A percentile compares a stretch with the other conserved stretches of the same genome.
Evolutionary conservation across 495 filamentous ascomycete genomes (phyloP).

Genomic region (Talaromyces trachyspermus): DNA sequence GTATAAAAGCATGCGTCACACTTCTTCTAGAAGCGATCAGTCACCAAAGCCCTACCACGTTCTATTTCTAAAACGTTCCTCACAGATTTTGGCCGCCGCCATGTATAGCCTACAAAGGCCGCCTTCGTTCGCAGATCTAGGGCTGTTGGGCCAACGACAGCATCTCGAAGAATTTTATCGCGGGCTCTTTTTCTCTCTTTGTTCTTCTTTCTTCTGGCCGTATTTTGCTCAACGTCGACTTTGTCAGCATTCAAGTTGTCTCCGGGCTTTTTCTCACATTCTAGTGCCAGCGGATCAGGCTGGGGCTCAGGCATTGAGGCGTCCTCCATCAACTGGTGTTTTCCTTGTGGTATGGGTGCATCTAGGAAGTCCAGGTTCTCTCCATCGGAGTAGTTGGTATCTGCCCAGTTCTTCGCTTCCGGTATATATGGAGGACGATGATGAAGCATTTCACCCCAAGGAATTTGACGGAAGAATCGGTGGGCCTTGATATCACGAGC

Average conservation of each 20-base stretch:
- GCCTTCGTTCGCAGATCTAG: conserved; percentile 72
- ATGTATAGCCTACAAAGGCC: conserved; percentile 89
- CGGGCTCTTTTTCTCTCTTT: conserved; percentile 65
- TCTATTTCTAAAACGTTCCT: conserved; percentile 25
- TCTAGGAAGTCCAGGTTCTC: conserved; percentile 12
- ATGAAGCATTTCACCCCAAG: conserved; percentile 62
- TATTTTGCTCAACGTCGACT: background rate
- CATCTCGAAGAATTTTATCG: conserved; percentile 74
- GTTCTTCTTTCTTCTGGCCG: conserved; percentile 14
- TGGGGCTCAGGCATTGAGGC: background rate
- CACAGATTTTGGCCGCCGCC: conserved; percentile 49
- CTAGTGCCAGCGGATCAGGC: background rate
- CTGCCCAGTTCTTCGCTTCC: conserved; percentile 58
- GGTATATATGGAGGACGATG: conserved; percentile 72
- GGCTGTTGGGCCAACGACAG: conserved; percentile 49
- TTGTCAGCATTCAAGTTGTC: conserved; percentile 10
- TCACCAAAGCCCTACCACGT: conserved; percentile 13
- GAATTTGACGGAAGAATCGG: conserved; percentile 61
- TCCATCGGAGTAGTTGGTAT: conserved; percentile 86
- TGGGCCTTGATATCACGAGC: conserved; percentile 73
- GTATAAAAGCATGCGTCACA: too few relatives aligned
- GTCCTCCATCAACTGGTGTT: background rate
- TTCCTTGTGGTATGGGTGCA: background rate
- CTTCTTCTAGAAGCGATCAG: too few relatives aligned
- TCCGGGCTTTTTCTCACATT: background rate